Evolutionary conservation across 2,329 filamentous ascomycete genomes (phyloP).

Genomic region (Teratosphaeria nubilosa): DNA sequence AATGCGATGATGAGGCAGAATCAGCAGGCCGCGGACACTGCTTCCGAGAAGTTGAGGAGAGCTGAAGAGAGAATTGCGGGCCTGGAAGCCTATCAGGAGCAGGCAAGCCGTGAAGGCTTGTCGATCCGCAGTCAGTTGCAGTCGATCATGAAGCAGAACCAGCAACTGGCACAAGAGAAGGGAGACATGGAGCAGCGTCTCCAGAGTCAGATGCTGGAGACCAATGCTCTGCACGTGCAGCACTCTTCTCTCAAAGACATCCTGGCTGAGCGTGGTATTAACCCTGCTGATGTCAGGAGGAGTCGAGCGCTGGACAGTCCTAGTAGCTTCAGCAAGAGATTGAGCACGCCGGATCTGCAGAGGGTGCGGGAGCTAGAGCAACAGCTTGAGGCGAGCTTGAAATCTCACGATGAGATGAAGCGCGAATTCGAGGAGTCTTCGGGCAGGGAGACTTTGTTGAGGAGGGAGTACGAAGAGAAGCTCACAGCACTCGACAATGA

Average conservation of each 20-base stretch:
- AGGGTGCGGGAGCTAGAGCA: conserved; percentile 79
- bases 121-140: conserved; percentile 85
- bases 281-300: conserved; percentile 60
- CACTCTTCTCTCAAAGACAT: conserved; percentile 90
- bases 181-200: conserved; percentile 73
- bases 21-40: conserved; percentile 75
- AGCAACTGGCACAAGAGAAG: conserved; percentile 70
- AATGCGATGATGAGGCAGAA: conserved; percentile 78
- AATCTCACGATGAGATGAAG: conserved; percentile 79
- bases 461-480: conserved; percentile 82
- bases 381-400: conserved; percentile 66
- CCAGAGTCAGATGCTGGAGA: conserved; percentile 78
- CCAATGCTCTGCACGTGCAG: conserved; percentile 87
- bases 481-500: conserved; percentile 90
- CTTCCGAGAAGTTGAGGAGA: conserved; percentile 77
- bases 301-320: conserved; percentile 65
- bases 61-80: conserved; percentile 96
- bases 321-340: conserved; percentile 48
- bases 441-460: conserved; percentile 73
- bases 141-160: conserved; percentile 68
- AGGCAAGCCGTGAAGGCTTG: conserved; percentile 86
- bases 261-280: conserved; percentile 78
- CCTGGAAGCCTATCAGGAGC: conserved; percentile 92
- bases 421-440: conserved; percentile 66
- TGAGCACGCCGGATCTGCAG: conserved; percentile 66